Evolutionary conservation across 2,329 filamentous ascomycete species (phyloP).

Genomic region (Ramularia collo-cygni): DNA sequence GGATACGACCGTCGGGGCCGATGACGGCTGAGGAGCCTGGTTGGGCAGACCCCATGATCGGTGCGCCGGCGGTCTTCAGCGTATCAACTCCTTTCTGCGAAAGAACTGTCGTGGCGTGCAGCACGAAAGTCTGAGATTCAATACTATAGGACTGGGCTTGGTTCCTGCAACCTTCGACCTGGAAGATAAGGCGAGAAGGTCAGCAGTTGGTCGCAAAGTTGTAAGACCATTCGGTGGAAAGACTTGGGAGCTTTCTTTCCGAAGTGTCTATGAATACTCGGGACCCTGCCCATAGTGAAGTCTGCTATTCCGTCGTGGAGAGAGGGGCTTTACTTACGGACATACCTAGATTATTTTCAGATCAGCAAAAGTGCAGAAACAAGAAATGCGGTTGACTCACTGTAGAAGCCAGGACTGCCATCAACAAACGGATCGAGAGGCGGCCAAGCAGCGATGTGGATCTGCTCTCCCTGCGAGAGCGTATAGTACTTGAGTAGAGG

Average conservation of each 20-base stretch:
- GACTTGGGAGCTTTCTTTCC: too few relatives aligned
- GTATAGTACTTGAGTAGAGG: conserved; percentile 39
- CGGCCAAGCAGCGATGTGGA: conserved; percentile 38
- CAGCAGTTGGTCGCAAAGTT: too few relatives aligned
- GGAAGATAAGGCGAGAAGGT: too few relatives aligned
- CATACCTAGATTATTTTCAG: too few relatives aligned
- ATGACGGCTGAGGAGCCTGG: conserved; percentile 47
- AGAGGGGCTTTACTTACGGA: conserved; percentile 15
- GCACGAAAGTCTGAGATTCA: conserved; percentile 49
- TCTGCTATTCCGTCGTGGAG: too few relatives aligned
- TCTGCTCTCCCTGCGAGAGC: conserved; percentile 32
- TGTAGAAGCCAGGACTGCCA: conserved; percentile 28
- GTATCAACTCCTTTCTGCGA: conserved; percentile 38
- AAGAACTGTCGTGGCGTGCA: conserved; percentile 47
- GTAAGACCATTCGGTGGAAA: too few relatives aligned
- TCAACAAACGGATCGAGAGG: conserved; percentile 28
- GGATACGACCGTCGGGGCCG: conserved; percentile 45
- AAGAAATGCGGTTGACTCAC: too few relatives aligned
- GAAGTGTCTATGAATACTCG: too few relatives aligned
- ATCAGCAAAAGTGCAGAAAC: too few relatives aligned
- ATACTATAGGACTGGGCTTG: conserved; percentile 51
- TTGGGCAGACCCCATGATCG: conserved; percentile 35
- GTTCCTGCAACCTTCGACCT: conserved; percentile 34
- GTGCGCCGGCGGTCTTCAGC: conserved; percentile 37
- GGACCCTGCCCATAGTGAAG: too few relatives aligned